Evolutionary conservation across 2,329 filamentous ascomycete species (phyloP).

Genomic region (Scleromitrula shiraiana): DNA sequence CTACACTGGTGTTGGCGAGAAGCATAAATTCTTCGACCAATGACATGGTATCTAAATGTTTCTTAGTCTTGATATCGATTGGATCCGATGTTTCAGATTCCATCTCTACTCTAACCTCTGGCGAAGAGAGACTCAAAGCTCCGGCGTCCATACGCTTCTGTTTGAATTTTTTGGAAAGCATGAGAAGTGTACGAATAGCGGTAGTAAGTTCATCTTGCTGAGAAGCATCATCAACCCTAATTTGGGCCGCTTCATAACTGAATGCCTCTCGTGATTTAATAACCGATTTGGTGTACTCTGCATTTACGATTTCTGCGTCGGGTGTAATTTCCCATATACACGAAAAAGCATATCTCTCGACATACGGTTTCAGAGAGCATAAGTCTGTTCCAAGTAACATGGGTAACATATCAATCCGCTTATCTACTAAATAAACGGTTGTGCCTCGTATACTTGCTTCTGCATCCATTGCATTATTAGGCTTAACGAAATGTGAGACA

Average conservation of each 20-base stretch:
- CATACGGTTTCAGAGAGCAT: slow-evolving; percentile 93
- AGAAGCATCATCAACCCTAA: slow-evolving; percentile 82
- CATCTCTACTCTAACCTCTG: slow-evolving; percentile 91
- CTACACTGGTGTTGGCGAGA: slow-evolving; percentile 93
- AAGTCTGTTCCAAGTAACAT: slow-evolving; percentile 92
- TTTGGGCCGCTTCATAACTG: slow-evolving; percentile 92
- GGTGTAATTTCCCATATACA: slow-evolving; percentile 82
- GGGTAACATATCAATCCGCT: slow-evolving; percentile 98
- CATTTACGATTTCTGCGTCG: slow-evolving; percentile 74
- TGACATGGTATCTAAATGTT: slow-evolving; percentile 90
- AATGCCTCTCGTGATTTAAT: slow-evolving; percentile 96
- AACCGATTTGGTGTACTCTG: slow-evolving; percentile 94
- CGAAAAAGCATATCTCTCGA: slow-evolving; percentile 88
- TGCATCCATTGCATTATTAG: slow-evolving; percentile 92
- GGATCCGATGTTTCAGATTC: slow-evolving; percentile 95
- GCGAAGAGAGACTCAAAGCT: slow-evolving; percentile 91
- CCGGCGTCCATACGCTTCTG: slow-evolving; percentile 96
- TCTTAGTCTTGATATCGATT: slow-evolving; percentile 92
- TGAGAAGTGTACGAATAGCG: slow-evolving; percentile 79
- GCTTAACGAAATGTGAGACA: slow-evolving; percentile 98
- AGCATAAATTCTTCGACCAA: slow-evolving; percentile 99
- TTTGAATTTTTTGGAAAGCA: slow-evolving; percentile 84
- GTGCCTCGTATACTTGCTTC: slow-evolving; percentile 92
- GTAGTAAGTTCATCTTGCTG: slow-evolving; percentile 84
- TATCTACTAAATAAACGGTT: slow-evolving; percentile 95